Evolutionary conservation across 768 basidiomycete genomes (phyloP).

Genomic region (Nevesoporus exiguus): DNA sequence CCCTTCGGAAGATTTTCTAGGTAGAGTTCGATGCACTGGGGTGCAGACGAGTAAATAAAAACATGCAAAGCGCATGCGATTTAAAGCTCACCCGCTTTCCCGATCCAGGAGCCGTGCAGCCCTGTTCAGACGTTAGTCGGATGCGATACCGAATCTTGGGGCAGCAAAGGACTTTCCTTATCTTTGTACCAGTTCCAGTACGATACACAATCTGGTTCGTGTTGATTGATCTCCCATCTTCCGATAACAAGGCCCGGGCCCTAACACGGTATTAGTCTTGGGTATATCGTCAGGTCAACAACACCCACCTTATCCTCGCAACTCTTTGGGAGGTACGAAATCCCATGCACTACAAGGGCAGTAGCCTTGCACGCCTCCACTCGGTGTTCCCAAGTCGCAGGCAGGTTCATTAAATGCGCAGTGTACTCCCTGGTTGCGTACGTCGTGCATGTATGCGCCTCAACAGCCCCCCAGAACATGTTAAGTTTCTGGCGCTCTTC

Average conservation of each 20-base stretch:
- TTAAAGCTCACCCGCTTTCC: constrained; percentile 19
- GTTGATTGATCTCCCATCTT: constrained; percentile 23
- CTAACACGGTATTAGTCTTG: too few species aligned
- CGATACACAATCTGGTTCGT: too few species aligned
- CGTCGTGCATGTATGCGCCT: constrained; percentile 22
- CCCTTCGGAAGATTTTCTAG: constrained; percentile 28
- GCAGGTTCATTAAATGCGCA: constrained; percentile 28
- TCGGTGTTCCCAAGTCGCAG: constrained; percentile 17
- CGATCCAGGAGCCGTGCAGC: constrained; percentile 21
- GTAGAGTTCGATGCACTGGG: constrained; percentile 28
- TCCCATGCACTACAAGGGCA: constrained; percentile 22
- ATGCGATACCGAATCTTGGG: too few species aligned
- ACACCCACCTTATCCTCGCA: constrained; percentile 21
- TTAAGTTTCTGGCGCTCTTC: background rate
- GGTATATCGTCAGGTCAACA: too few species aligned
- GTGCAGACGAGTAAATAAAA: background rate
- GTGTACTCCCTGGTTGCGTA: constrained; percentile 30
- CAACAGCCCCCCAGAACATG: too few species aligned
- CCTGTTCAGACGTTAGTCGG: constrained; percentile 12
- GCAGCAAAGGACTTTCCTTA: too few species aligned
- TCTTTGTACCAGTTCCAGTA: constrained; percentile 30
- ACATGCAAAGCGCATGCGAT: background rate
- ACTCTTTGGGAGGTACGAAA: constrained; percentile 14
- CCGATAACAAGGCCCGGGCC: constrained; percentile 22
- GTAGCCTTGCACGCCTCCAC: constrained; percentile 28